These are phyloP conservation scores for Boletus sp. DNA, from an alignment of 768 basidiomycete species.

Conservation along the genomic window DNA sequence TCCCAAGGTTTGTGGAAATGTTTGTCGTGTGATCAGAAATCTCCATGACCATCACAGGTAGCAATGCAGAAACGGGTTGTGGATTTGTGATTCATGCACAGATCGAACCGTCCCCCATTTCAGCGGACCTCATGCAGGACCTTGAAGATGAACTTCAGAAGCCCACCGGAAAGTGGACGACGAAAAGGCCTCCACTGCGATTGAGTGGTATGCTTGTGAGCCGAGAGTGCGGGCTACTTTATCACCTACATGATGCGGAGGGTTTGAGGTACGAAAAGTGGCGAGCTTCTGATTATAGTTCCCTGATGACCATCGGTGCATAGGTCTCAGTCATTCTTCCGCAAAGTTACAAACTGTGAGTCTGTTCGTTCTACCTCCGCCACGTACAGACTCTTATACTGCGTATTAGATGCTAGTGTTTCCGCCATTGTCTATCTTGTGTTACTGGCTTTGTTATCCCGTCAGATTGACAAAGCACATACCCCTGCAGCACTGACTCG, in stretches of 20 bases:
- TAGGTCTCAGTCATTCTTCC: conserved; percentile 65
- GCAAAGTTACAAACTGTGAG: conserved; percentile 68
- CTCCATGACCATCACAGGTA: conserved; percentile 37
- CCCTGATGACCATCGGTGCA: not conserved
- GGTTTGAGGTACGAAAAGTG: conserved; percentile 58
- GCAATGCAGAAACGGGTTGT: conserved; percentile 49
- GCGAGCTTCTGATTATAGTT: not conserved
- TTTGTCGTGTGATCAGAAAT: not conserved
- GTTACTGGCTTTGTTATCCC: conserved; percentile 64
- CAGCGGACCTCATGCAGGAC: conserved; percentile 58
- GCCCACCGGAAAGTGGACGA: conserved; percentile 70
- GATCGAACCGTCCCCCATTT: conserved; percentile 52
- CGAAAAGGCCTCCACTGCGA: conserved; percentile 51
- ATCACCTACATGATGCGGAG: conserved; percentile 60
- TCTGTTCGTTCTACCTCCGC: not conserved
- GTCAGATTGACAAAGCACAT: conserved; percentile 72
- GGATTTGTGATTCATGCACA: conserved; percentile 68
- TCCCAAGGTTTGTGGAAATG: conserved; percentile 27
- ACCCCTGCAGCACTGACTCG: conserved; percentile 78
- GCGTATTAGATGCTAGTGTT: conserved; percentile 63
- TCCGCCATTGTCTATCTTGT: conserved; percentile 65
- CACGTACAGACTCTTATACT: conserved; percentile 3
- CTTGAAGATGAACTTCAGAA: conserved; percentile 71
- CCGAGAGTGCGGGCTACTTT: conserved; percentile 75
- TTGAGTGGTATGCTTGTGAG: conserved; percentile 72